Percentiles rank a stretch among this genome's conserved stretches.
These are phyloP conservation scores for Xylaria bambusicola DNA, from an alignment of 495 filamentous ascomycete species.

Conservation along the genomic window DNA sequence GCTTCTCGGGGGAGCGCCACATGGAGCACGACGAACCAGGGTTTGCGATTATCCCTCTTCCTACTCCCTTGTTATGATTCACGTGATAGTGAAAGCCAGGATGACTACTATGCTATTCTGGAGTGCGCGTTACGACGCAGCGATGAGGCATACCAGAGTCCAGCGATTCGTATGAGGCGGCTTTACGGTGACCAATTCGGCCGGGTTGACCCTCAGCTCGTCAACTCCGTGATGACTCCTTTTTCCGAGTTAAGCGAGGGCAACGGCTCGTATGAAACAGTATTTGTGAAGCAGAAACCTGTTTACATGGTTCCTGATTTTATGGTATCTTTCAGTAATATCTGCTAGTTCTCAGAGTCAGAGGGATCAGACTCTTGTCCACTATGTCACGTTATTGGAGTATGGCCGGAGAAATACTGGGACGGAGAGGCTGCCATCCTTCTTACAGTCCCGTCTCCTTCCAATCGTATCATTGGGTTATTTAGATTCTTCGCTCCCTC, in stretches of 20 bases:
- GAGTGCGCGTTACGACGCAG: background rate
- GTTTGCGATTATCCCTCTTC: slow-evolving; percentile 7
- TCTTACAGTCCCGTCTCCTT: background rate
- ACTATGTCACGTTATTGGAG: background rate
- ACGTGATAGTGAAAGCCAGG: background rate
- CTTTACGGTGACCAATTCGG: slow-evolving; percentile 17
- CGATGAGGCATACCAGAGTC: background rate
- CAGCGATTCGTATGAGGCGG: slow-evolving; percentile 5
- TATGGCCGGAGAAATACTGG: slow-evolving; percentile 8
- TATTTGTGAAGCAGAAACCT: slow-evolving; percentile 7
- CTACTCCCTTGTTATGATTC: background rate
- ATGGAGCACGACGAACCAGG: slow-evolving; percentile 14
- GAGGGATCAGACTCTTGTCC: no score
- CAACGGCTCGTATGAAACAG: background rate
- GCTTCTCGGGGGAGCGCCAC: background rate
- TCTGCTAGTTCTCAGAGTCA: no score
- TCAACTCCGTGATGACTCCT: background rate
- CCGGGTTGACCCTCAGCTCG: background rate
- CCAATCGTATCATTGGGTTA: background rate
- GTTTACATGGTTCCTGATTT: background rate
- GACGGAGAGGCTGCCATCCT: background rate
- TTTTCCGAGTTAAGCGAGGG: background rate
- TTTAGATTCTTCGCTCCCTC: background rate
- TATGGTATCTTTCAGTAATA: background rate
- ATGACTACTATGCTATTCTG: background rate